Base-by-base conservation (phyloP, 129 eudicot species). In the Centrapalus pauciflorus region DNA sequence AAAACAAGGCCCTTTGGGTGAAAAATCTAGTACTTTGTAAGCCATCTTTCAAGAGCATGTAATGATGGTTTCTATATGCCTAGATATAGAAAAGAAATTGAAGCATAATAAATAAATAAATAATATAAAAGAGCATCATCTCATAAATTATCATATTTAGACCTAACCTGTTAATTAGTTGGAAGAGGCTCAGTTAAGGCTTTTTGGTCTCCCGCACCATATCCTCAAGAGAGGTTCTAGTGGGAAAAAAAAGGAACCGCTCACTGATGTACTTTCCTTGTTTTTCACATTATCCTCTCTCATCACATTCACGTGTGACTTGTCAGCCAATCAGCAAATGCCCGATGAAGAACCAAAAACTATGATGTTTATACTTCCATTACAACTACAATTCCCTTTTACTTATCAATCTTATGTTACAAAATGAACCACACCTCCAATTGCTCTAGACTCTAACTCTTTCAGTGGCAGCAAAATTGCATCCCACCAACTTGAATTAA, bases 161-260 rank as follows among this genome's bases (percentile, higher is more conserved):
- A 45, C 45, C 73, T 13, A 56, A 88, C 98, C 85, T 85, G 96
- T 77, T 92, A 96, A 88, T 88, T 92, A 49, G 95, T 92, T 52
- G 98, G 98, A 77, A 92, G 98, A 67, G 98, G 98, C 63, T 92
- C 96, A 1, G 98, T 92, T 49, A 92, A 78, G 55, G 96, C 96
- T n/a, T n/a, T 76, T 90, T 85, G 29, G 96, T 92, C 74, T 86
- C 95, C 72, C 88, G 75, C 81, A 88, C 98, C 89, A 92, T 80
- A 49, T 92, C 98, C 81, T 92, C 98, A 49, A 91, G 78, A 60
- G 75, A 80, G 46, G 81, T 82, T 64, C 86, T 68, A 49, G 66
- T 64, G 48, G 74, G 58, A 43, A 46, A n/a, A n/a, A 57, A 27
- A 40, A 68, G 16, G 82, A 40, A 51, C 71, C 71, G 50, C 67